phyloP scores from a whole-genome alignment of 768 basidiomycete genomes.

The Xanthoconium stramineum region DNA sequence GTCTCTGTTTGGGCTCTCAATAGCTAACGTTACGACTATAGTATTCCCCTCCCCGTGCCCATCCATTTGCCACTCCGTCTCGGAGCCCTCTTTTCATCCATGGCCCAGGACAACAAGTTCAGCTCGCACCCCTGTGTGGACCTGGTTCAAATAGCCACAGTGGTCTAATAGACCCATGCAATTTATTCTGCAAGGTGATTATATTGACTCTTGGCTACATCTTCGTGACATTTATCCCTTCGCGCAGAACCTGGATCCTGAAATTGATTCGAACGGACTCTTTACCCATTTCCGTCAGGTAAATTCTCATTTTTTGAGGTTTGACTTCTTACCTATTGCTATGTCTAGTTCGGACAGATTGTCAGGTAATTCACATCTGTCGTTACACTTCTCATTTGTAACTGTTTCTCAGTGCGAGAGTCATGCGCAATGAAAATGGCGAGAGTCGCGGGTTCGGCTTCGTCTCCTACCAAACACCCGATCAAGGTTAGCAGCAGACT shows the following conservation, averaged over 20 bases:
- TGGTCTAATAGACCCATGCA: slow-evolving; percentile 87
- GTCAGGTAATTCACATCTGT: slow-evolving; percentile 57
- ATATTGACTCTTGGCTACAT: background rate
- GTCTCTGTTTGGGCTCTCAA: slow-evolving; percentile 1
- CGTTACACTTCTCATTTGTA: background rate
- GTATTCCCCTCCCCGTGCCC: slow-evolving; percentile 69
- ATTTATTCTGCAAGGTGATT: slow-evolving; percentile 80
- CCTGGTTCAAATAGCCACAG: slow-evolving; percentile 83
- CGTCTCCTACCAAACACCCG: slow-evolving; percentile 80
- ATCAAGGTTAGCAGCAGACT: slow-evolving; percentile 55
- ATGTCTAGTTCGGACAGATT: slow-evolving; percentile 75
- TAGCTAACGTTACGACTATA: slow-evolving; percentile 19
- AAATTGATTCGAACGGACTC: slow-evolving; percentile 81
- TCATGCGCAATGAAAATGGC: slow-evolving; percentile 84
- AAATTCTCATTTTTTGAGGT: slow-evolving; percentile 2
- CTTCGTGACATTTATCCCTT: slow-evolving; percentile 1
- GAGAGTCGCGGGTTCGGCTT: slow-evolving; percentile 89
- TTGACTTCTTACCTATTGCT: slow-evolving; percentile 15
- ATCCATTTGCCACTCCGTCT: slow-evolving; percentile 43
- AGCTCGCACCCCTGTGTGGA: slow-evolving; percentile 68
- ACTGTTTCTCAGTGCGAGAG: slow-evolving; percentile 63
- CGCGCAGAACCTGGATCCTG: slow-evolving; percentile 75
- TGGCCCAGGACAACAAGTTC: slow-evolving; percentile 89
- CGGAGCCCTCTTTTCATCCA: slow-evolving; percentile 59
- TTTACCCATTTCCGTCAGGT: slow-evolving; percentile 82